These are phyloP conservation scores for Micromonas pusilla DNA, from an alignment of 139 green algal genomes.

Conservation along the genomic window DNA sequence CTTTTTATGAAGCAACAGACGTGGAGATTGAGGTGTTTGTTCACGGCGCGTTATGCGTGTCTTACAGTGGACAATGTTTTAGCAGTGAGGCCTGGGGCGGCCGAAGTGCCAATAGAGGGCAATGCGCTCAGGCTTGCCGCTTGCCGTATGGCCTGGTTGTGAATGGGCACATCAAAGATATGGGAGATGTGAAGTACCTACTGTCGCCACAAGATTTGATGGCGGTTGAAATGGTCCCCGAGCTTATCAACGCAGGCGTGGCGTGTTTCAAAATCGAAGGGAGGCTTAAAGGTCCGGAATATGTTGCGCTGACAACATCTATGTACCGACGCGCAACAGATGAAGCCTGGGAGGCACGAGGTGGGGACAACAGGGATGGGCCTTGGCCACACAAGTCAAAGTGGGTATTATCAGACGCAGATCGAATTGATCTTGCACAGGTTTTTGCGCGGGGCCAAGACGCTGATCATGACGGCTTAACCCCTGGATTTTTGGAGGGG, in stretches of 20 bases:
- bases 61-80: slow-evolving; percentile 72
- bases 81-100: slow-evolving; percentile 71
- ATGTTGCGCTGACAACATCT: slow-evolving; percentile 64
- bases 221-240: slow-evolving; percentile 55
- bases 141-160: slow-evolving; percentile 67
- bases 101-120: slow-evolving; percentile 70
- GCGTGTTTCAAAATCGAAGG: slow-evolving; percentile 80
- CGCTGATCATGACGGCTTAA: slow-evolving; percentile 50
- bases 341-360: slow-evolving; percentile 50
- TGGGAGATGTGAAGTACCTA: slow-evolving; percentile 66
- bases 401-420: not conserved
- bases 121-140: slow-evolving; percentile 76
- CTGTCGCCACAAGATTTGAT: slow-evolving; percentile 67
- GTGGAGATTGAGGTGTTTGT: slow-evolving; percentile 76
- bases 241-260: slow-evolving; percentile 66
- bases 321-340: slow-evolving; percentile 60
- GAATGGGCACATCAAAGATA: slow-evolving; percentile 53
- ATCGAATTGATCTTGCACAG: slow-evolving; percentile 42
- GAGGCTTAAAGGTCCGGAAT: slow-evolving; percentile 77
- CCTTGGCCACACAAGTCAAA: not conserved
- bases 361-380: not conserved
- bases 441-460: slow-evolving; percentile 78
- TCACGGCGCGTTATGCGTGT: slow-evolving; percentile 78
- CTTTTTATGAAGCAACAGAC: not conserved
- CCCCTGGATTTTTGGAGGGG: slow-evolving; percentile 69